A percentile compares a stretch with the other conserved stretches of the same genome.
Conservation (phyloP, 2,329 filamentous ascomycete genomes). For the Penicillium thymicola region DNA sequence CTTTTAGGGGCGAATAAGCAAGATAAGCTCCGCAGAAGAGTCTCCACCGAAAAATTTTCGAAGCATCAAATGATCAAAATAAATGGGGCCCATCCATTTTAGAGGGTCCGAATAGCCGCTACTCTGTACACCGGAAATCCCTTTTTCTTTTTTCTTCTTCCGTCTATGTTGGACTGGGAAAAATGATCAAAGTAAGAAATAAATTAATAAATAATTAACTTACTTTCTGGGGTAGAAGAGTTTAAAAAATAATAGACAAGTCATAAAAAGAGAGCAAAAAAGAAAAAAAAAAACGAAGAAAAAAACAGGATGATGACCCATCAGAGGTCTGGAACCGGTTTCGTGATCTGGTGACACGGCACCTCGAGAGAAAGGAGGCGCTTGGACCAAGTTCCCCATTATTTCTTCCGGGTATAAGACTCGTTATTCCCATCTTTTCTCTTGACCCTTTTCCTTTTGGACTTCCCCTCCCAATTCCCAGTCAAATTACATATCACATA, state of each 20-base stretch:
- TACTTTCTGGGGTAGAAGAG: not conserved
- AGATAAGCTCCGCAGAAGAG: constrained; percentile 24
- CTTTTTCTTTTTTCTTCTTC: not conserved
- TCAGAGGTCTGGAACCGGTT: constrained; percentile 11
- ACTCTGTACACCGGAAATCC: not conserved
- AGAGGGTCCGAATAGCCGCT: constrained; percentile 8
- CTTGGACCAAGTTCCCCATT: constrained; percentile 19
- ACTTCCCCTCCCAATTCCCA: not conserved
- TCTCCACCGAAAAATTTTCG: constrained; percentile 28
- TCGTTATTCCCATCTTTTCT: constrained; percentile 3
- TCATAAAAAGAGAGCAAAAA: not conserved
- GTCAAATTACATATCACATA: not conserved
- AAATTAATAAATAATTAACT: not conserved
- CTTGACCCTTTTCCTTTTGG: not conserved
- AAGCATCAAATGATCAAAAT: constrained; percentile 27
- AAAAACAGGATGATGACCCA: not conserved
- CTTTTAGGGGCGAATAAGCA: constrained; percentile 9
- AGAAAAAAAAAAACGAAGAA: not conserved
- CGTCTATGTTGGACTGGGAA: not conserved
- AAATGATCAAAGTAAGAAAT: not conserved
- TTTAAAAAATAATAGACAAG: not conserved
- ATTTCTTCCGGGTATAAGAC: constrained; percentile 13
- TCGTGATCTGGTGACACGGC: constrained; percentile 18
- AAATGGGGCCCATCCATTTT: constrained; percentile 11
- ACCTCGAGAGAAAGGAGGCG: not conserved